These are phyloP conservation scores for Isabelozyma gotoi DNA, from an alignment of 805 yeast genomes.

Conservation along the genomic window DNA sequence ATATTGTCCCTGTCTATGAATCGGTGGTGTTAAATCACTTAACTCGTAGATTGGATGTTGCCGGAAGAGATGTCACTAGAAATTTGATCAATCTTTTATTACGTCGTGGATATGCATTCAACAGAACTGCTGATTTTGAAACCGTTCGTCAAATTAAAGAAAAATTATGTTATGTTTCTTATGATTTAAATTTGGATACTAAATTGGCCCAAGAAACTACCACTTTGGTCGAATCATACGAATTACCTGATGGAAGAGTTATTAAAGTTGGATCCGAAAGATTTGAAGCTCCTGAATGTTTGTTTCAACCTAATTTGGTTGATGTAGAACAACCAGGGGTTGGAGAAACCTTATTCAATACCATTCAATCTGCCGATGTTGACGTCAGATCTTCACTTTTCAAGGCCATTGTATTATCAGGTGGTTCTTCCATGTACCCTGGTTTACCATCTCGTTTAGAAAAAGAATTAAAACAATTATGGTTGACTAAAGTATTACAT, in stretches of 20 bases:
- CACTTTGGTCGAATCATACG: slow-evolving; percentile 84
- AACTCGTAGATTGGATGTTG: slow-evolving; percentile 90
- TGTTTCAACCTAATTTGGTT: slow-evolving; percentile 92
- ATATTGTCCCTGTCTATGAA: slow-evolving; percentile 96
- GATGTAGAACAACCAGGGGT: slow-evolving; percentile 97
- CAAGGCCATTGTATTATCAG: slow-evolving; percentile 91
- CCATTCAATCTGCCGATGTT: slow-evolving; percentile 92
- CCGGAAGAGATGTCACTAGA: slow-evolving; percentile 98
- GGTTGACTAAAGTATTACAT: slow-evolving; percentile 86
- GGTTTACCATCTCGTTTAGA: slow-evolving; percentile 95
- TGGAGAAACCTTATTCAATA: slow-evolving; percentile 88
- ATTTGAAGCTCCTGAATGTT: slow-evolving; percentile 94
- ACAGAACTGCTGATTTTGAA: slow-evolving; percentile 98
- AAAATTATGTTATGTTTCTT: slow-evolving; percentile 91
- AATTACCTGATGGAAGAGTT: slow-evolving; percentile 94
- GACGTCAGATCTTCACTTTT: slow-evolving; percentile 87
- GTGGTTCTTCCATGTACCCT: slow-evolving; percentile 98
- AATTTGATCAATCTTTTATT: slow-evolving; percentile 86
- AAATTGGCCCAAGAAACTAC: slow-evolving; percentile 93
- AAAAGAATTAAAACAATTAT: slow-evolving; percentile 92
- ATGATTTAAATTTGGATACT: slow-evolving; percentile 87
- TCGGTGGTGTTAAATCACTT: slow-evolving; percentile 93
- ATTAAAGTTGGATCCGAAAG: slow-evolving; percentile 94
- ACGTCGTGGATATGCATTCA: slow-evolving; percentile 96
- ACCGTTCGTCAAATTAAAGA: slow-evolving; percentile 98